phyloP scores from a whole-genome alignment of 208 protist species.

The Zelonia costaricensis region DNA sequence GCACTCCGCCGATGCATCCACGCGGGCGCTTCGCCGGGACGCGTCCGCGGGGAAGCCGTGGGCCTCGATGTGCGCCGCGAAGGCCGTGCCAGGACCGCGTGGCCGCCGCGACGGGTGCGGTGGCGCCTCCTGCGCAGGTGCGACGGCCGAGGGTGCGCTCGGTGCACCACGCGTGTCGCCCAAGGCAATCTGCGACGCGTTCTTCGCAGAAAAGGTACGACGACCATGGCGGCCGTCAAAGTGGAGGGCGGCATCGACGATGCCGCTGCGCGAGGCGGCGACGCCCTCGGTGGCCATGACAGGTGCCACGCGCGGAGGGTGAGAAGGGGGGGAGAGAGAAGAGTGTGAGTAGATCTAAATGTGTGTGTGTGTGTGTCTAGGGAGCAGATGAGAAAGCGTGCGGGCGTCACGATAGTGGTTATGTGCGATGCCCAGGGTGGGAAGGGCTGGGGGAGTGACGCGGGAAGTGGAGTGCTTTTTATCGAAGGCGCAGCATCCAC shows the following conservation, averaged over 20 bases:
- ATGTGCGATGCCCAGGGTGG: too few species aligned
- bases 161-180: slow-evolving; percentile 3
- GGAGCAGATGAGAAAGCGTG: too few species aligned
- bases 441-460: too few species aligned
- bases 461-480: too few species aligned
- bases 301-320: neutral
- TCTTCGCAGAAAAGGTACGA: slow-evolving; percentile 5
- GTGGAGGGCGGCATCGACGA: slow-evolving; percentile 8
- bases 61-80: slow-evolving; percentile 33
- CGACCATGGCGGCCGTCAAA: slow-evolving; percentile 8
- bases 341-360: neutral
- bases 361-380: neutral
- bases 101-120: slow-evolving; percentile 15
- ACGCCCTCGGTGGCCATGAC: neutral
- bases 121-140: neutral
- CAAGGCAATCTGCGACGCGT: slow-evolving; percentile 6
- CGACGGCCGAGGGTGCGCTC: neutral
- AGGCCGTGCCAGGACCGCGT: slow-evolving; percentile 41
- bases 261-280: neutral
- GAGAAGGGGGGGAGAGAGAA: neutral
- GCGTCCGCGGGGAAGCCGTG: slow-evolving; percentile 43
- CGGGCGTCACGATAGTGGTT: neutral
- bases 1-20: slow-evolving; percentile 9
- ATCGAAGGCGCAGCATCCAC: too few species aligned
- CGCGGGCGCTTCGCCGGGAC: slow-evolving; percentile 8